Base-by-base conservation (phyloP, 2,329 filamentous ascomycete genomes). In the Emmonsia crescens region DNA sequence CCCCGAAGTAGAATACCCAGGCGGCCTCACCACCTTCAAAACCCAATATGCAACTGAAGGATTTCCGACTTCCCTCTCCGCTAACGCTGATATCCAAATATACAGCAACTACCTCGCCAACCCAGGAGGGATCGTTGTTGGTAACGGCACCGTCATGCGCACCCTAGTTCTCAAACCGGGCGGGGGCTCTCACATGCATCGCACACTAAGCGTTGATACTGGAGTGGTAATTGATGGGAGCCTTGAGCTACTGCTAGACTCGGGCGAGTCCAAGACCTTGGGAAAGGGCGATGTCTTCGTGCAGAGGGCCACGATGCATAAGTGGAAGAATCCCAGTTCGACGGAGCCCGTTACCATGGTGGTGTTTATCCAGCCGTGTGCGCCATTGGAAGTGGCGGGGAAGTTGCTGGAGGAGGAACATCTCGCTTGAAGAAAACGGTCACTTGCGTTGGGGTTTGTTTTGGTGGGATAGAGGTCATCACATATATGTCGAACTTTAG, bases 271-370 rank as follows among this genome's bases (percentile, higher is more conserved):
- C 44, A 67, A 69, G 5, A 63, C 69, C 10, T 61, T 76, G 61
- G 64, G 66, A 36, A 69, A 68, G 5, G 75, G 75, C 1, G 75
- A 77, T 68, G 68, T 74, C 2, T 66, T 63, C 59, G 66, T 77
- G 8, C 72, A 73, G 63, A 58, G 72, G 8, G 72, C 70, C 0
- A 73, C 72, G 38, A 64, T 66, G 63, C 64, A 66, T 63, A 6
- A 73, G 48, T 81, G 78, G 79, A 68, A 71, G 58, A 81, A 81
- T 63, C 64, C 68, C 12, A 76, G 73, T 60, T 64, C 68, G 49
- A 76, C 73, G 36, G 73, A 74, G 61, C 78, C 76, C 76, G 72
- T 74, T 44, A 67, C 76, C 29, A 75, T 79, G 69, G 73, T 63
- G 75, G 75, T 61, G 5, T 49, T 59, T n/a, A 42, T 46, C 14